phyloP scores from a whole-genome alignment of 345 rosid species.

The Brassica carinata region DNA sequence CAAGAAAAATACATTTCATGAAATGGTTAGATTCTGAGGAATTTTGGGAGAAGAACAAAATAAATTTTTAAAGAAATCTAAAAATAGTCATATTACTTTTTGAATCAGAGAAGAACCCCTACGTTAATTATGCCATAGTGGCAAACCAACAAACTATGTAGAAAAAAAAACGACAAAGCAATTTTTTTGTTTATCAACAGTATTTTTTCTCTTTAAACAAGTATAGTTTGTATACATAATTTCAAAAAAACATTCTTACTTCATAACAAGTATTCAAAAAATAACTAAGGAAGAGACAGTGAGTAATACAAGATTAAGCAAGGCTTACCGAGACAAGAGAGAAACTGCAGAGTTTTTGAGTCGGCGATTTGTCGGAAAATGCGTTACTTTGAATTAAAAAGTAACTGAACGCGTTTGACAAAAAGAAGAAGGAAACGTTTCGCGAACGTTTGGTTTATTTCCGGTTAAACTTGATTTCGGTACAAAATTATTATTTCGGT shows the following conservation, averaged over 20 bases:
- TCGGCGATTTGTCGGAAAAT: slow-evolving; percentile 3
- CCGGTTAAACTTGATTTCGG: neutral
- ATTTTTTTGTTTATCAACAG: neutral
- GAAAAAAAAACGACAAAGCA: slow-evolving; percentile 10
- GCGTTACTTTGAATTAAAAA: neutral
- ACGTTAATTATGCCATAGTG: slow-evolving; percentile 15
- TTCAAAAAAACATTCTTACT: neutral
- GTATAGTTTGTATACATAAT: neutral
- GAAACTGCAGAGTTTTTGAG: neutral
- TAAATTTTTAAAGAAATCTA: neutral
- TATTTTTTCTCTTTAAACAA: neutral
- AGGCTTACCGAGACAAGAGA: slow-evolving; percentile 23
- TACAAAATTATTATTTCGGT: neutral
- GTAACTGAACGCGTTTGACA: slow-evolving; percentile 12
- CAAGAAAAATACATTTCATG: slow-evolving; percentile 14
- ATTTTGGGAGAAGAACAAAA: neutral
- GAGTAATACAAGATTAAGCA: neutral
- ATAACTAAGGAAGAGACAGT: neutral
- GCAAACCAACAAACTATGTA: slow-evolving; percentile 7
- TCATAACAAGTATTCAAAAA: neutral
- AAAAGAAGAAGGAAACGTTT: slow-evolving; percentile 29
- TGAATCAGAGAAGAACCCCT: neutral
- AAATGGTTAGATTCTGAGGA: neutral
- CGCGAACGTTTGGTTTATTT: slow-evolving; percentile 30
- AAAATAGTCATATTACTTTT: neutral